Evolutionary conservation across 768 basidiomycete genomes (phyloP).

Genomic region (Austroboletus eburneus): DNA sequence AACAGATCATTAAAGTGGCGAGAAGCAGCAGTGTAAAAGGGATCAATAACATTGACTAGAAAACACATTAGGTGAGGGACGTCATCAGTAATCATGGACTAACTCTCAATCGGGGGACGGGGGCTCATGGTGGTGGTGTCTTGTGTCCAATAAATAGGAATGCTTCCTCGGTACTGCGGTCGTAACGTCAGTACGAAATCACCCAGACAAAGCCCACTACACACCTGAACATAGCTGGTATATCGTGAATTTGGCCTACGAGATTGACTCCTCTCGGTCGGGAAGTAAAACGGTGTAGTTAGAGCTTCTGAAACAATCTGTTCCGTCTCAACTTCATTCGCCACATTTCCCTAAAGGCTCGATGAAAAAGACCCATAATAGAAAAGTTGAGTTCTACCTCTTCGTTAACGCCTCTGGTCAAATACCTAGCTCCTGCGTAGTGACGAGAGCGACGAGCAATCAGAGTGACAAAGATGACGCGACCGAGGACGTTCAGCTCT

Average conservation of each 20-base stretch:
- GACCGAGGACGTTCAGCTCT: constrained; percentile 90
- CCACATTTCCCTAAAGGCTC: constrained; percentile 78
- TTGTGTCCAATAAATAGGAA: constrained; percentile 96
- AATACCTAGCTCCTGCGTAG: constrained; percentile 91
- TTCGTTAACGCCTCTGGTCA: constrained; percentile 92
- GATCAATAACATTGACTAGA: constrained; percentile 87
- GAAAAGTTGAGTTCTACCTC: constrained; percentile 45
- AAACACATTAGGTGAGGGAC: constrained; percentile 4
- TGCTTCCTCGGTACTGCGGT: constrained; percentile 84
- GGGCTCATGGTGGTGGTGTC: constrained; percentile 88
- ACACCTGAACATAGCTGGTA: constrained; percentile 90
- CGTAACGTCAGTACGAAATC: not conserved
- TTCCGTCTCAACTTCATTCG: constrained; percentile 98
- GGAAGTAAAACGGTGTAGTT: constrained; percentile 86
- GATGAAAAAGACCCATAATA: not conserved
- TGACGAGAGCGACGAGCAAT: constrained; percentile 93
- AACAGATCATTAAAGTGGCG: constrained; percentile 92
- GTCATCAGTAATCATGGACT: constrained; percentile 22
- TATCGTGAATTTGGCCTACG: constrained; percentile 78
- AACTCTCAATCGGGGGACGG: constrained; percentile 94
- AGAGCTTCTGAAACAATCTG: constrained; percentile 92
- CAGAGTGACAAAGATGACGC: constrained; percentile 89
- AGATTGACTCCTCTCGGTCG: constrained; percentile 35
- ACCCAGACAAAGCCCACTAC: not conserved
- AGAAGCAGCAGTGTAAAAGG: constrained; percentile 90